Percentiles rank a stretch among this genome's conserved stretches.
Conservation (phyloP, 805 yeast genomes). For the Candida chauliodis region DNA sequence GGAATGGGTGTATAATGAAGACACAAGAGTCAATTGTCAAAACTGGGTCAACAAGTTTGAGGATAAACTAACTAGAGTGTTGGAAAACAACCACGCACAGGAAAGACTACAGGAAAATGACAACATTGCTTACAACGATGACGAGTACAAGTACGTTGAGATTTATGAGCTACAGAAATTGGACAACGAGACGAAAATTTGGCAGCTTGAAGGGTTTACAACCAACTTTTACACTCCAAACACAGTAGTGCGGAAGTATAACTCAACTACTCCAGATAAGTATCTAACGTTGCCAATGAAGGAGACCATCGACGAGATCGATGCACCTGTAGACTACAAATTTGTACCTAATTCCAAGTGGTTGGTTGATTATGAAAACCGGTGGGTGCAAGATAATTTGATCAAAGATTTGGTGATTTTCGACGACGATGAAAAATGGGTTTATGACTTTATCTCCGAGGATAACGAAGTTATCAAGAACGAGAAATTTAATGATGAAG, state of each 20-base stretch:
- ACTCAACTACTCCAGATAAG: constrained; percentile 1
- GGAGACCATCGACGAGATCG: constrained; percentile 33
- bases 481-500: constrained; percentile 13
- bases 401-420: constrained; percentile 51
- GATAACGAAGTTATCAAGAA: constrained; percentile 10
- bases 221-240: constrained; percentile 52
- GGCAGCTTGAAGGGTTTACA: constrained; percentile 63
- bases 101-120: constrained; percentile 14
- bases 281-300: constrained; percentile 4
- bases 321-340: constrained; percentile 60
- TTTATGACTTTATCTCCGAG: constrained; percentile 54
- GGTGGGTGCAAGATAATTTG: constrained; percentile 58
- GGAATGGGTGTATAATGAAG: constrained; percentile 55
- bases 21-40: constrained; percentile 52
- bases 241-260: constrained; percentile 11
- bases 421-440: constrained; percentile 82
- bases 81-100: constrained; percentile 8
- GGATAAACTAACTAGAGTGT: constrained; percentile 19
- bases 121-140: neutral
- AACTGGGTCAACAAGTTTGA: constrained; percentile 51
- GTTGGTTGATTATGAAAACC: constrained; percentile 57
- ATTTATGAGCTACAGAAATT: constrained; percentile 65
- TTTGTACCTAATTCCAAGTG: constrained; percentile 48
- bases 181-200: constrained; percentile 46
- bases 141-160: constrained; percentile 49